Evolutionary conservation across 176 grass and related monocot species (phyloP).

Genomic region (Tillandsia fasciculata): DNA sequence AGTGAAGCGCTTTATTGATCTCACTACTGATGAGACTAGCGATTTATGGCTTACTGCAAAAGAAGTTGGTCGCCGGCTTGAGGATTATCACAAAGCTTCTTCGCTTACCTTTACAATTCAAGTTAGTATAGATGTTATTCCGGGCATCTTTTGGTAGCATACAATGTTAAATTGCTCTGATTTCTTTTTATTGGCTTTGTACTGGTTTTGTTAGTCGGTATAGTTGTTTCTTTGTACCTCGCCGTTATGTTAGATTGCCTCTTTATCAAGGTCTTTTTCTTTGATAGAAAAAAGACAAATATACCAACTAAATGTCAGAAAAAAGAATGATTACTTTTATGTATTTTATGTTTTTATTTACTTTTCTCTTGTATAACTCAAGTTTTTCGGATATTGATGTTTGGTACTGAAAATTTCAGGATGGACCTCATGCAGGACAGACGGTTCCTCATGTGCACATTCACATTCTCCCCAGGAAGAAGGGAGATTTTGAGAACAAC

Average conservation of each 20-base stretch:
- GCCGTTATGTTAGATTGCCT: not conserved
- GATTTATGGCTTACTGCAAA: slow-evolving; percentile 90
- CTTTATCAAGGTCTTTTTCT: too few relatives aligned
- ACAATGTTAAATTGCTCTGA: too few relatives aligned
- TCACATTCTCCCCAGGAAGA: slow-evolving; percentile 76
- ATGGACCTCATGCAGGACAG: slow-evolving; percentile 90
- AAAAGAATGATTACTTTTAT: too few relatives aligned
- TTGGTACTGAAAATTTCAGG: slow-evolving; percentile 22
- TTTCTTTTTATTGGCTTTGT: too few relatives aligned
- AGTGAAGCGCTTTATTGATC: slow-evolving; percentile 68
- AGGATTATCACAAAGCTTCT: slow-evolving; percentile 73
- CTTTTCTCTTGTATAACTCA: slow-evolving; percentile 3
- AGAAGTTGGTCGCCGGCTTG: slow-evolving; percentile 54
- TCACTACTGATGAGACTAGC: slow-evolving; percentile 65
- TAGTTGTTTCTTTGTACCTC: not conserved
- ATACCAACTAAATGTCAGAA: not conserved
- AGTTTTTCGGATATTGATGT: too few relatives aligned
- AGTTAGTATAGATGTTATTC: slow-evolving; percentile 30
- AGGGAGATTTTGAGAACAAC: slow-evolving; percentile 83
- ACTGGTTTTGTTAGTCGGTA: not conserved
- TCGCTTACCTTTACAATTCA: slow-evolving; percentile 79
- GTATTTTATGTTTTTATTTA: too few relatives aligned
- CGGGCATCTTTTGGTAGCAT: not conserved
- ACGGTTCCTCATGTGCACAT: slow-evolving; percentile 97
- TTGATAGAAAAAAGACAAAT: too few relatives aligned